Evolutionary conservation across 805 yeast species (phyloP).

Genomic region (Yarrowia sp.): DNA sequence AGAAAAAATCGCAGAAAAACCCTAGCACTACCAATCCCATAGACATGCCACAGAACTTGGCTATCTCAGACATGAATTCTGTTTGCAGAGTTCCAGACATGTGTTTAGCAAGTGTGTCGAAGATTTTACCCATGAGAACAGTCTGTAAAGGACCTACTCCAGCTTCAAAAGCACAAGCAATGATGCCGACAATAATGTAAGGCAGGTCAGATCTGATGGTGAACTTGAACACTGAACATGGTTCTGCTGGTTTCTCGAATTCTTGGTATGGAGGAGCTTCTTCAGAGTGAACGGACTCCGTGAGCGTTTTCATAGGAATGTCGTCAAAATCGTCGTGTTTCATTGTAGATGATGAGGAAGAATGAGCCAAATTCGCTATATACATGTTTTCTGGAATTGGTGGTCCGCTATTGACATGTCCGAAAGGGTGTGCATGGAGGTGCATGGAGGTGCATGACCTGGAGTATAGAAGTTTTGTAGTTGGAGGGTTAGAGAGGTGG

Average conservation of each 20-base stretch:
- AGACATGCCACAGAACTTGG: slow-evolving; percentile 40
- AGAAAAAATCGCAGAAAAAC: slow-evolving; percentile 45
- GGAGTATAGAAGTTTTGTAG: too few relatives aligned
- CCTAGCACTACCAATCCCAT: slow-evolving; percentile 49
- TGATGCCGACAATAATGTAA: neutral
- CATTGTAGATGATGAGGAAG: too few relatives aligned
- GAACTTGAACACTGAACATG: slow-evolving; percentile 15
- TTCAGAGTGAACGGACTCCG: neutral
- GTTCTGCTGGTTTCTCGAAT: neutral
- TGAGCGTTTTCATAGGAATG: neutral
- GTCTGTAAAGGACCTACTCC: slow-evolving; percentile 40
- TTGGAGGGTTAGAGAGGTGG: too few relatives aligned
- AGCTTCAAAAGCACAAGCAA: neutral
- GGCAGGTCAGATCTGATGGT: neutral
- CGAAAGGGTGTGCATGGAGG: neutral
- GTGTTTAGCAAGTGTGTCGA: slow-evolving; percentile 42
- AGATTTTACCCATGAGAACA: slow-evolving; percentile 63
- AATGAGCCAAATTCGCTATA: too few relatives aligned
- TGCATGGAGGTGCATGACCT: too few relatives aligned
- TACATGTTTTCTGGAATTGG: neutral
- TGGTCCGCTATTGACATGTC: neutral
- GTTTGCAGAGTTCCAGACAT: slow-evolving; percentile 40
- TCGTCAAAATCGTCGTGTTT: neutral
- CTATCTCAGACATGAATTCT: slow-evolving; percentile 39
- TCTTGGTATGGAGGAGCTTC: neutral